These are phyloP conservation scores for Zygoascus tannicola DNA, from an alignment of 805 yeast genomes.

Conservation along the genomic window DNA sequence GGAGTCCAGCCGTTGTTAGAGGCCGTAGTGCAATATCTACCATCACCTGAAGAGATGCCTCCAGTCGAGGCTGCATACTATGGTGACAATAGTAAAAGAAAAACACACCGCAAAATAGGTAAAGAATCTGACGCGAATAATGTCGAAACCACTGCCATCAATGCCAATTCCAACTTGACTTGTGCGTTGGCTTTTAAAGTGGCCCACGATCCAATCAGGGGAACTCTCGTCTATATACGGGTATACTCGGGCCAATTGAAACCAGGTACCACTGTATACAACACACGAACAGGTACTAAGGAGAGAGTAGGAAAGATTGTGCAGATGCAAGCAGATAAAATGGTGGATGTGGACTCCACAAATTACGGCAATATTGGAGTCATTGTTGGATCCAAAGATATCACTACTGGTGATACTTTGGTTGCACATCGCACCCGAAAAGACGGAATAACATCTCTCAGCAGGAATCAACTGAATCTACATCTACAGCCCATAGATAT, in stretches of 20 bases:
- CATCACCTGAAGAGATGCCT: conserved; percentile 63
- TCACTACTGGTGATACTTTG: conserved; percentile 87
- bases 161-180: conserved; percentile 42
- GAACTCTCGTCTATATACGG: conserved; percentile 75
- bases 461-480: conserved; percentile 36
- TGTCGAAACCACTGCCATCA: background rate
- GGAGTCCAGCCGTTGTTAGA: conserved; percentile 94
- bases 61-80: conserved; percentile 40
- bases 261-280: conserved; percentile 52
- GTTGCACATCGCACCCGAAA: conserved; percentile 50
- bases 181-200: conserved; percentile 89
- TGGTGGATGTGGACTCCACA: conserved; percentile 58
- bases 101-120: conserved; percentile 1
- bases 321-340: conserved; percentile 81
- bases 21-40: conserved; percentile 67
- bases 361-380: conserved; percentile 87
- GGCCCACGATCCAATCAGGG: conserved; percentile 67
- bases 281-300: conserved; percentile 60
- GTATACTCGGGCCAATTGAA: conserved; percentile 75
- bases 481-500: conserved; percentile 65
- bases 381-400: conserved; percentile 57
- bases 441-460: conserved; percentile 40
- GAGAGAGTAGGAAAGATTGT: conserved; percentile 60
- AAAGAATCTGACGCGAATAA: conserved; percentile 4
- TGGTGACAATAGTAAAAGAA: conserved; percentile 17